Percentiles rank a stretch among this genome's conserved stretches.
These are phyloP conservation scores for Yamadazyma jaroonii DNA, from an alignment of 1,139 yeast genomes.

Conservation along the genomic window DNA sequence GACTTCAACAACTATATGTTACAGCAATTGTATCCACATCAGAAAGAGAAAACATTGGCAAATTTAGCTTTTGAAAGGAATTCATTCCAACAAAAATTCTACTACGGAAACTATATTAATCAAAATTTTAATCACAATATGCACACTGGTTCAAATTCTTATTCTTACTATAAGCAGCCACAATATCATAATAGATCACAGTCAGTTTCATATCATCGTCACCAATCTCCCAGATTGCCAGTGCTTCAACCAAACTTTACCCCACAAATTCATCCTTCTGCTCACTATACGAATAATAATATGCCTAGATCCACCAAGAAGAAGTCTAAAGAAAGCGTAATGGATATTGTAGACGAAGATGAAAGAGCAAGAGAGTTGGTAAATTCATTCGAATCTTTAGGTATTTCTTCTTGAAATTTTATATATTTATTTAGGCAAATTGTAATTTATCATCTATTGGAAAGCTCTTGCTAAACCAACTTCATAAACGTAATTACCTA, in stretches of 20 bases:
- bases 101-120: constrained; percentile 20
- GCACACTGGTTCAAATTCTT: too few species aligned
- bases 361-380: constrained; percentile 31
- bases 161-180: neutral
- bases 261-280: constrained; percentile 17
- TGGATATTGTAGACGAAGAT: constrained; percentile 20
- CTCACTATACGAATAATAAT: constrained; percentile 13
- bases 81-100: constrained; percentile 32
- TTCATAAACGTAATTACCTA: constrained; percentile 12
- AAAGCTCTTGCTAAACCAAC: too few species aligned
- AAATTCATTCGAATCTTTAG: constrained; percentile 21
- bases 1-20: constrained; percentile 34
- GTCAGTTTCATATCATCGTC: constrained; percentile 5
- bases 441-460: too few species aligned
- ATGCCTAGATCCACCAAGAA: constrained; percentile 10
- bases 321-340: constrained; percentile 3
- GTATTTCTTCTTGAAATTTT: constrained; percentile 10
- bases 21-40: constrained; percentile 26
- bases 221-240: constrained; percentile 14
- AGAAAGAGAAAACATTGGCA: constrained; percentile 17
- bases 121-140: constrained; percentile 1
- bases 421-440: too few species aligned
- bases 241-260: constrained; percentile 15
- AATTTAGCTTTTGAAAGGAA: constrained; percentile 35
- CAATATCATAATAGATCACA: neutral